Conservation (phyloP, 371 early-diverging fungal species). For the Mortierella sp. region DNA sequence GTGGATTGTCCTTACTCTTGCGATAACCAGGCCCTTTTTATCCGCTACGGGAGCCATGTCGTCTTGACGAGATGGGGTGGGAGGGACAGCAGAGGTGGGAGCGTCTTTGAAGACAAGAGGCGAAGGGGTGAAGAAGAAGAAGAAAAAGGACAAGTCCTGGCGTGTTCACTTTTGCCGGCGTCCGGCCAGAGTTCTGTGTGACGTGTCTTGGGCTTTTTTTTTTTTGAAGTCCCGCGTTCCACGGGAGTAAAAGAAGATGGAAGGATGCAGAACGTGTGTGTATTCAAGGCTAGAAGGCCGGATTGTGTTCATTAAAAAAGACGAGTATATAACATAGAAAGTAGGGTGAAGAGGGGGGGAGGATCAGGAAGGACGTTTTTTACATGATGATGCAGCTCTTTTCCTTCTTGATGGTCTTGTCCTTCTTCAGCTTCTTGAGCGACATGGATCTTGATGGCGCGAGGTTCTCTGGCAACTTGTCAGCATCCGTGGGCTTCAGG, state of each 20-base stretch:
- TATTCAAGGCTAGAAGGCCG: not conserved
- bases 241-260: no score
- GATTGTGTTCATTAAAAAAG: conserved; percentile 9
- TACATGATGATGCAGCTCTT: conserved; percentile 51
- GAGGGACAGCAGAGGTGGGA: conserved; percentile 5
- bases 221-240: no score
- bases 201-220: no score
- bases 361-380: not conserved
- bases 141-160: not conserved
- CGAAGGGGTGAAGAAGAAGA: not conserved
- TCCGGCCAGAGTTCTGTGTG: no score
- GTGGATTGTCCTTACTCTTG: conserved; percentile 23
- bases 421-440: conserved; percentile 7
- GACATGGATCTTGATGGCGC: conserved; percentile 11
- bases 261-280: no score
- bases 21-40: conserved; percentile 46
- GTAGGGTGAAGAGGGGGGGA: not conserved
- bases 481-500: conserved; percentile 36
- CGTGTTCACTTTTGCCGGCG: no score
- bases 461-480: conserved; percentile 14
- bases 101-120: not conserved
- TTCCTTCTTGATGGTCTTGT: conserved; percentile 34
- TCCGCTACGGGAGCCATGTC: conserved; percentile 32
- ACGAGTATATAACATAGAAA: not conserved
- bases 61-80: conserved; percentile 4